phyloP scores from a whole-genome alignment of 768 basidiomycete genomes.

The Cystobasidium ongulense region DNA sequence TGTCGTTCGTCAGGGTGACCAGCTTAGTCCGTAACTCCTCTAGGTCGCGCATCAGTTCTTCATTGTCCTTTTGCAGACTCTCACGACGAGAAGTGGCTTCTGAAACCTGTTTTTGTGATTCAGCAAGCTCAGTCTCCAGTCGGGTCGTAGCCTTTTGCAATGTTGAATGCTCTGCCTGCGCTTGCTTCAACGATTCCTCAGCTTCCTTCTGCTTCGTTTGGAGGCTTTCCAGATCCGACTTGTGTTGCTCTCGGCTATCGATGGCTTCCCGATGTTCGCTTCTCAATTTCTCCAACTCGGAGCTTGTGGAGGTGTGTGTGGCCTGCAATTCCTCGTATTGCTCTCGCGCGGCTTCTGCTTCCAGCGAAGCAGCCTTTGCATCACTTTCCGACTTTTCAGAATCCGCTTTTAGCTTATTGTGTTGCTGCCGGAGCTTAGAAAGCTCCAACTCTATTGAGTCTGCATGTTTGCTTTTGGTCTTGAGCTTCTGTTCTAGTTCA shows the following conservation, averaged over 20 bases:
- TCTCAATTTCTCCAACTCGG: neutral
- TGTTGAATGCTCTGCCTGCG: neutral
- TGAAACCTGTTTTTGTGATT: neutral
- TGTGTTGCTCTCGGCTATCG: neutral
- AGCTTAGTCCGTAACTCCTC: conserved; percentile 22
- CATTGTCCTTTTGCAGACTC: conserved; percentile 29
- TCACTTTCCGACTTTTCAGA: neutral
- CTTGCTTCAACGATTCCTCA: neutral
- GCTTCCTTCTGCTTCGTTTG: neutral
- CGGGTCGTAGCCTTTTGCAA: neutral
- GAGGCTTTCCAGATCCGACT: neutral
- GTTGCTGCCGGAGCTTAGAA: conserved; percentile 1
- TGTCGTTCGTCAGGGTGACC: conserved; percentile 11
- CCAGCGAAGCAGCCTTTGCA: neutral
- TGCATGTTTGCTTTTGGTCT: conserved; percentile 27
- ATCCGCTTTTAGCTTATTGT: neutral
- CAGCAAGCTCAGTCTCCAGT: neutral
- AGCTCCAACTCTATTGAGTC: conserved; percentile 28
- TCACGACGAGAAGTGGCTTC: conserved; percentile 6
- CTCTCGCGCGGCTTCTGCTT: neutral
- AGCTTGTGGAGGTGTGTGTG: neutral
- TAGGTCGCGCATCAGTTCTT: conserved; percentile 26
- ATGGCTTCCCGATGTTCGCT: neutral
- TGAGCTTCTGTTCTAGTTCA: conserved; percentile 21
- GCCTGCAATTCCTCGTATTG: neutral